Percentiles rank a stretch among this genome's conserved stretches.
phyloP scores from a whole-genome alignment of 176 grass and related monocot genomes.

The Canna indica region DNA sequence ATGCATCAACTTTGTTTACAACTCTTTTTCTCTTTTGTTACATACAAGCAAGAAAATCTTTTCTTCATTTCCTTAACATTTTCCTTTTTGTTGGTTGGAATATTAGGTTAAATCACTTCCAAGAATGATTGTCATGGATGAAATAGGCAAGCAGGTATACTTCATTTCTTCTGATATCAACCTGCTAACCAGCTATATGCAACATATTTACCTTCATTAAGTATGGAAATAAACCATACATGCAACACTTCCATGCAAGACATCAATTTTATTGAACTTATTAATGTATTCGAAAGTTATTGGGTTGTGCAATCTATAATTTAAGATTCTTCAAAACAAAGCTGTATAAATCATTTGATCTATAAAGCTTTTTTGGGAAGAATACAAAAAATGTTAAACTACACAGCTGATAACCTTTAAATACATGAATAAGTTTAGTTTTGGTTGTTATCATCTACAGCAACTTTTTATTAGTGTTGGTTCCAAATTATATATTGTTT shows the following conservation, averaged over 20 bases:
- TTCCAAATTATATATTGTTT: not conserved
- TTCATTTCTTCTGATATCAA: not conserved
- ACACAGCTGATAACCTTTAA: too few species aligned
- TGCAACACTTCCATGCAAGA: not conserved
- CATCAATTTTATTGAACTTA: not conserved
- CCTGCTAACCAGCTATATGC: not conserved
- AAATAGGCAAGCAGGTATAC: slow-evolving; percentile 87
- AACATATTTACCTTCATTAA: not conserved
- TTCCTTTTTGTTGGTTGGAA: slow-evolving; percentile 10
- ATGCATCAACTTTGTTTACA: slow-evolving; percentile 14
- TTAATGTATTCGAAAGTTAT: not conserved
- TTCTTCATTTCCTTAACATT: slow-evolving; percentile 22
- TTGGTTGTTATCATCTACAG: not conserved
- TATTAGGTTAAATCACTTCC: slow-evolving; percentile 76
- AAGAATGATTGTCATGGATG: slow-evolving; percentile 99
- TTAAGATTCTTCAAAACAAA: not conserved
- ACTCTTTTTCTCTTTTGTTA: slow-evolving; percentile 13
- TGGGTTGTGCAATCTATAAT: not conserved
- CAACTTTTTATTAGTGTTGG: not conserved
- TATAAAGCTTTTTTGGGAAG: too few species aligned
- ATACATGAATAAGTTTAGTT: too few species aligned
- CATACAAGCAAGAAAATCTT: slow-evolving; percentile 1
- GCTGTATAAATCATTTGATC: not conserved
- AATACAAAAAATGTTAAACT: too few species aligned
- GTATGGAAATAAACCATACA: not conserved